Base-by-base conservation (phyloP, 208 protist genomes). In the Trypanosomatidae sp. region DNA sequence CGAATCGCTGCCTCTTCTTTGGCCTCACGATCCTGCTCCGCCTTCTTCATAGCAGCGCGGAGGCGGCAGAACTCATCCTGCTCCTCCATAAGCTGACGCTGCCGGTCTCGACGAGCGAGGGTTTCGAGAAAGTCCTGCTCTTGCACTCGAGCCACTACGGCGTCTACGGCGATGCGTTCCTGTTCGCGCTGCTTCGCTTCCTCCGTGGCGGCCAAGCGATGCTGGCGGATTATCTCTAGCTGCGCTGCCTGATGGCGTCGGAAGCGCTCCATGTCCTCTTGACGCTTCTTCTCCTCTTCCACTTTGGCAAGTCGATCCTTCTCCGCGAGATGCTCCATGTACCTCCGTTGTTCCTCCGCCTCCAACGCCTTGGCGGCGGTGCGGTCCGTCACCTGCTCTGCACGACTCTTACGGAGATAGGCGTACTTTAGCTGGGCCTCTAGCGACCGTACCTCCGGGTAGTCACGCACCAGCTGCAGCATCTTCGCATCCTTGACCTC, bases 91-190 rank as follows among this genome's bases (percentile, higher is more conserved):
- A 93, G 25, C 49, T 81, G 74, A 17, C 92, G 88, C 82, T 97
- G 91, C 74, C 89, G 77, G 52, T 96, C 90, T 47, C 79, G 82
- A 28, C 81, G 79, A 30, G 87, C 83, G 25, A 95, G 81, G 7
- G 75, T 73, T 22, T 96, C 85, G 47, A 95, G 70, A 65, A 95
- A 91, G 62, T 96, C 91, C 67, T 94, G 85, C 77, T 96, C 90
- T 65, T 95, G 91, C 28, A 96, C 83, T 8, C 91, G 86, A 1
- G 91, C 89, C 64, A 94, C 91, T 25, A 97, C 89, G 0, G 87
- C 91, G 55, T 97, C 92, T 59, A 97, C 94, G 1, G 87, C 90
- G n/a, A 94, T 87, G 50, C 92, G 89, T 83, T 97, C 94, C 81
- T 87, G 85, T 56, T 87, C 82, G 15, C 75, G 82, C 70, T 89